Evolutionary conservation across 23 red algal species (phyloP), one percentile per base, ranked within the genome.

Genomic region (Gracilariopsis chorda): DNA sequence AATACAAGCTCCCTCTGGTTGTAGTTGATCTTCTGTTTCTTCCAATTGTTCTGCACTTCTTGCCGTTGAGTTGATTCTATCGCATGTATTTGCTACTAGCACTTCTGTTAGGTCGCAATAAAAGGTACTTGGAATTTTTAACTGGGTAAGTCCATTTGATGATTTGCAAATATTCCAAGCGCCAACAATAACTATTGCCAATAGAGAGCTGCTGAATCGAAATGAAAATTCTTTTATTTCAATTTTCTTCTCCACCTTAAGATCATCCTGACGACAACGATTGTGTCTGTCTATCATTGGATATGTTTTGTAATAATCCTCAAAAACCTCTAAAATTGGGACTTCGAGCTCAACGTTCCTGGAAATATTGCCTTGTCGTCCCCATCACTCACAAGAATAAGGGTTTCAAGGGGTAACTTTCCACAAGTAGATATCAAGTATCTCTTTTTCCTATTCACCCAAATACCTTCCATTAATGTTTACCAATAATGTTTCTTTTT

Each of bases 251-350:
- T 78, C 55, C 16, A 78, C 4, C 43, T 58, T 7, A 0, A 78
- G 14, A n/a, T 76, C 55, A 62, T 86, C 81, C 1, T 71, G 81
- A 45, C 81, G 55, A 32, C 61, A 86, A 0, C 81, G 63, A 33
- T 90, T 90, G 43, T 78, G 69, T 7, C 63, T 36, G 68, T 90
- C 64, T 55, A 78, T 76, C 36, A 25, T 0, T 7, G 4, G 9
- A 25, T 46, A 77, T 17, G 43, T 27, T 9, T 29, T 0, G 23
- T 90, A 90, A n/a, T 59, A 78, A 13, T 29, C 41, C 34, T 56
- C 68, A 17, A 3, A 8, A 57, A 88, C 83, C 4, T 27, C 8
- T 17, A 42, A 69, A 6, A 2, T 48, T 16, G n/a, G 7, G 13
- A 60, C 42, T 27, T 51, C 19, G 0, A 40, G 27, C 32, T 2